phyloP scores from a whole-genome alignment of 202 grass and related monocot genomes.

The Miscanthus sacchariflorus region DNA sequence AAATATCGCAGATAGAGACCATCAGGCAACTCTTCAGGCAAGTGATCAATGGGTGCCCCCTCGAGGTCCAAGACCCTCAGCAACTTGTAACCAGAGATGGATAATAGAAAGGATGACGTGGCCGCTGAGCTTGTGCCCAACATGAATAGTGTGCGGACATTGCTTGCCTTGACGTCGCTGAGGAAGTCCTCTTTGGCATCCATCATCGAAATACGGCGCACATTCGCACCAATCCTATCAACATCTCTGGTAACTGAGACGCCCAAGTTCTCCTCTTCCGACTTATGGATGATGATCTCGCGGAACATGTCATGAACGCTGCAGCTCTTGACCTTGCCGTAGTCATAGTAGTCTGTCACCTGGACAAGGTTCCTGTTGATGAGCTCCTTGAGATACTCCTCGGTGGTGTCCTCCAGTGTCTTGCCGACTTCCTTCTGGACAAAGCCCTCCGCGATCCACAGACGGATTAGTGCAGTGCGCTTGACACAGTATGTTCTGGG shows the following conservation, averaged over 20 bases:
- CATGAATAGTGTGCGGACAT: slow-evolving; percentile 47
- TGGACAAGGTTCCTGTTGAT: slow-evolving; percentile 40
- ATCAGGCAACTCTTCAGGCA: slow-evolving; percentile 49
- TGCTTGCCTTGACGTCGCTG: slow-evolving; percentile 17
- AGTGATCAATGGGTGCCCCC: slow-evolving; percentile 46
- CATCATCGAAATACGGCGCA: slow-evolving; percentile 48
- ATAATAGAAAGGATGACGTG: slow-evolving; percentile 13
- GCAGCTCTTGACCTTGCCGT: slow-evolving; percentile 46
- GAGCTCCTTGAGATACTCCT: slow-evolving; percentile 36
- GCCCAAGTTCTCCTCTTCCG: slow-evolving; percentile 51
- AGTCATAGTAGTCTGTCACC: slow-evolving; percentile 45
- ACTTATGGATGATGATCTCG: slow-evolving; percentile 49
- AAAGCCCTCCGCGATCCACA: slow-evolving; percentile 51
- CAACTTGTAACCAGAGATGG: slow-evolving; percentile 43
- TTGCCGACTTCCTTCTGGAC: slow-evolving; percentile 19
- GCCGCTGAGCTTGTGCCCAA: slow-evolving; percentile 32
- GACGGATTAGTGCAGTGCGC: slow-evolving; percentile 23
- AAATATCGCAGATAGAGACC: slow-evolving; percentile 48
- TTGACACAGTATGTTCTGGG: slow-evolving; percentile 36
- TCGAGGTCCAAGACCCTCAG: slow-evolving; percentile 59
- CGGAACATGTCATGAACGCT: slow-evolving; percentile 40
- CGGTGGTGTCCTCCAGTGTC: slow-evolving; percentile 40
- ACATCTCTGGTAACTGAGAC: slow-evolving; percentile 30
- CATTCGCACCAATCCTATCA: slow-evolving; percentile 1
- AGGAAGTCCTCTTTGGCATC: slow-evolving; percentile 39